Evolutionary conservation across 2,329 filamentous ascomycete genomes (phyloP).

Genomic region (Fusarium sp.): DNA sequence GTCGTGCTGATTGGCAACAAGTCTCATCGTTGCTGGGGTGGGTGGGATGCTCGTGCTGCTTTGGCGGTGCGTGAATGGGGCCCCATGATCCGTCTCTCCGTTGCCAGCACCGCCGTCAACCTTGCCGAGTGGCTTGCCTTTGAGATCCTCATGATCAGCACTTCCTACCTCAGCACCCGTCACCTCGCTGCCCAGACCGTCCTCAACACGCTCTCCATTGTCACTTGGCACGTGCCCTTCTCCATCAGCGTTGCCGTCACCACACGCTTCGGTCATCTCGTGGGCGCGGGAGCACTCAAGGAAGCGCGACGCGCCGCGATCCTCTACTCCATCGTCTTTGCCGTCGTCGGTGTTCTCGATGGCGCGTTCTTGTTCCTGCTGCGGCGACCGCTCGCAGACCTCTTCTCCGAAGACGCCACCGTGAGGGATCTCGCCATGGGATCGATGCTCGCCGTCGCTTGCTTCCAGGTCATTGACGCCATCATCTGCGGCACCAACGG

Average conservation of each 20-base stretch:
- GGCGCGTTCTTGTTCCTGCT: conserved; percentile 27
- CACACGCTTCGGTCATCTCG: conserved; percentile 54
- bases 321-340: conserved; percentile 29
- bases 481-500: conserved; percentile 36
- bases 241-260: conserved; percentile 54
- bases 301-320: conserved; percentile 28
- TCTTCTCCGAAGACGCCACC: conserved; percentile 32
- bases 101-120: conserved; percentile 54
- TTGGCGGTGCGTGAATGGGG: conserved; percentile 54
- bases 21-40: conserved; percentile 49
- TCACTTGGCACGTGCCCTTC: conserved; percentile 56
- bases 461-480: conserved; percentile 34
- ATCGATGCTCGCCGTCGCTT: conserved; percentile 29
- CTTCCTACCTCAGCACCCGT: conserved; percentile 55
- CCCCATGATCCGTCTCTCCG: conserved; percentile 51
- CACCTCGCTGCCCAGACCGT: conserved; percentile 55
- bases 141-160: conserved; percentile 57
- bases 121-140: conserved; percentile 56
- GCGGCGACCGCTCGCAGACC: conserved; percentile 20
- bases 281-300: conserved; percentile 46
- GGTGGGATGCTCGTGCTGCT: conserved; percentile 50
- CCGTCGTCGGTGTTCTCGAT: conserved; percentile 25
- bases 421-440: conserved; percentile 23
- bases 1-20: conserved; percentile 53
- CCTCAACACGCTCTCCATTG: conserved; percentile 52